phyloP scores from a whole-genome alignment of 352 stramenopile genomes.

The Thalassiosira hispida region DNA sequence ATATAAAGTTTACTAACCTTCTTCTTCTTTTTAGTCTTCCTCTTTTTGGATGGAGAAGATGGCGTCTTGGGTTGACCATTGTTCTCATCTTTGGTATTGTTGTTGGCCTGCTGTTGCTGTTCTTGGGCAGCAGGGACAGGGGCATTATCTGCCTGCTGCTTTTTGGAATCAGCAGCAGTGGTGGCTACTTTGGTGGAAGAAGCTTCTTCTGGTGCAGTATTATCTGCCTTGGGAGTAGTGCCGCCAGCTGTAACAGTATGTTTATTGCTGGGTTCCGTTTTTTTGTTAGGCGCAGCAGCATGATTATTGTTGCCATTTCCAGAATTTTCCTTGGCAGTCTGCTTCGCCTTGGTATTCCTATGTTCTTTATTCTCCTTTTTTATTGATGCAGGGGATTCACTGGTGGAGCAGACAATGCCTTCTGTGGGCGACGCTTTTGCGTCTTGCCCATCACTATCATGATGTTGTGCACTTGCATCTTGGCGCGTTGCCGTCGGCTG shows the following conservation, averaged over 20 bases:
- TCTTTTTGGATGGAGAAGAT: conserved; percentile 34
- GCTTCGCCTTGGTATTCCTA: too few species aligned
- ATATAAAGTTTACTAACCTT: too few species aligned
- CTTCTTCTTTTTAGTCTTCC: conserved; percentile 51
- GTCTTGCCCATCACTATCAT: not conserved
- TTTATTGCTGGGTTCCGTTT: not conserved
- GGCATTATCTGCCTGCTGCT: not conserved
- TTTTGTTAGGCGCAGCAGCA: not conserved
- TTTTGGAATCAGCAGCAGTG: not conserved
- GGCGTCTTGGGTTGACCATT: not conserved
- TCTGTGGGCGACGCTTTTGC: not conserved
- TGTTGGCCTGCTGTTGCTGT: not conserved
- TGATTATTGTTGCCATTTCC: not conserved
- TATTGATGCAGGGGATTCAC: not conserved
- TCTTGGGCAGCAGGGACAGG: not conserved
- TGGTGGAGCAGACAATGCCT: too few species aligned
- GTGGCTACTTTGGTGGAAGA: not conserved
- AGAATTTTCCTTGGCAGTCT: not conserved
- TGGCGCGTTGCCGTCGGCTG: not conserved
- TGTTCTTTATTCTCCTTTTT: not conserved
- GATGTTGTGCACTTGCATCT: not conserved
- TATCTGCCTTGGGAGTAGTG: not conserved
- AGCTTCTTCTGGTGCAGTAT: not conserved
- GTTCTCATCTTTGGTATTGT: not conserved
- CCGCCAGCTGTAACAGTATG: not conserved